Evolutionary conservation across 495 filamentous ascomycete genomes (phyloP).

Genomic region (Lasiosphaeria ovina): DNA sequence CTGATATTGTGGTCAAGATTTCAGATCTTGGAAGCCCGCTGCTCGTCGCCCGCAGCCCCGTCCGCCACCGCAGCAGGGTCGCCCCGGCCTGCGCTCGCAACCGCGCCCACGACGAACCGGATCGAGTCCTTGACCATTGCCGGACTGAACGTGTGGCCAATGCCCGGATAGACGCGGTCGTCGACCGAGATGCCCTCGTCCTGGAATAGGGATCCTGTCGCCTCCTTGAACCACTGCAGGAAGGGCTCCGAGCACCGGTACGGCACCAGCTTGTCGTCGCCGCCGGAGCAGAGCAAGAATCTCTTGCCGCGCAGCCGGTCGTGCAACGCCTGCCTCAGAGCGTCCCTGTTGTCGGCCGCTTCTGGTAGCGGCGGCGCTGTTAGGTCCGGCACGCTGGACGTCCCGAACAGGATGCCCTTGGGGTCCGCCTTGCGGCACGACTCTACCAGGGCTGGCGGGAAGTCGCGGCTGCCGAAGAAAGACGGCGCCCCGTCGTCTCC

Average conservation of each 20-base stretch:
- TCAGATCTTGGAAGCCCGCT: conserved; percentile 26
- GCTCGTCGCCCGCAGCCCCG: conserved; percentile 4
- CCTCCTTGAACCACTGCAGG: conserved; percentile 65
- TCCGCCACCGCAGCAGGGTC: conserved; percentile 12
- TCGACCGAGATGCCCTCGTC: conserved; percentile 61
- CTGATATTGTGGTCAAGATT: neutral
- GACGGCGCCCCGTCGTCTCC: conserved; percentile 42
- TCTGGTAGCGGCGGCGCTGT: neutral
- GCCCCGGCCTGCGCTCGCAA: conserved; percentile 25
- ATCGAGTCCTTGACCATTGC: conserved; percentile 73
- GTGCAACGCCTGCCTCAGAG: conserved; percentile 41
- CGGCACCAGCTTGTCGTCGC: conserved; percentile 80
- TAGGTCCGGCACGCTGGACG: conserved; percentile 34
- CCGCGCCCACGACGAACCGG: conserved; percentile 59
- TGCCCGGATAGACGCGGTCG: conserved; percentile 69
- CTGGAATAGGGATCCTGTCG: conserved; percentile 54
- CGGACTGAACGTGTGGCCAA: conserved; percentile 68
- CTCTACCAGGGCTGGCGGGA: conserved; percentile 64
- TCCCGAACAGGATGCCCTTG: conserved; percentile 62
- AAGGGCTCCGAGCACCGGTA: conserved; percentile 68
- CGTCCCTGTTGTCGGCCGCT: conserved; percentile 1
- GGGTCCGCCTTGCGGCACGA: conserved; percentile 66
- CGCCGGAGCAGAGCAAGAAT: conserved; percentile 75
- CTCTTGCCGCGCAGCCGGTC: conserved; percentile 65
- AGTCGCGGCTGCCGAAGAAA: conserved; percentile 74